A percentile compares a stretch with the other conserved stretches of the same genome.
Evolutionary conservation across 176 grass and related monocot genomes (phyloP).

Genomic region (Rhynchospora breviuscula): DNA sequence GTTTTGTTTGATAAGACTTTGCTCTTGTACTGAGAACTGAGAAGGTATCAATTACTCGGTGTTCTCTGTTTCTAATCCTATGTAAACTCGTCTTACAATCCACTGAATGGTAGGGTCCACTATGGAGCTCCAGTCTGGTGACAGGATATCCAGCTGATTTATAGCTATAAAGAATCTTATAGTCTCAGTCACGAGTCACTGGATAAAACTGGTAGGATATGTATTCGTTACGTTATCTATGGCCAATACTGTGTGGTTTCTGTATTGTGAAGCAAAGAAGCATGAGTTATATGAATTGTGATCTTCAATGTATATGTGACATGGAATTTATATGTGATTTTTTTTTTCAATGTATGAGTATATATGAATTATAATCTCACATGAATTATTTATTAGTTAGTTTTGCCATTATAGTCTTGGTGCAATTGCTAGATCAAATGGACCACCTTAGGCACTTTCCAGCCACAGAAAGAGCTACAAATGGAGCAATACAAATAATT

Average conservation of each 20-base stretch:
- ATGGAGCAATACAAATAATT: neutral
- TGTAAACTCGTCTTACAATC: neutral
- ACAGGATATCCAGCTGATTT: no score
- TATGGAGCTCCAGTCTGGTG: no score
- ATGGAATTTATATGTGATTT: no score
- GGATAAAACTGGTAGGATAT: neutral
- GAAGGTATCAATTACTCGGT: neutral
- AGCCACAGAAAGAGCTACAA: neutral
- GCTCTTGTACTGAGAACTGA: neutral
- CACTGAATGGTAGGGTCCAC: neutral
- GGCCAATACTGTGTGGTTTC: neutral
- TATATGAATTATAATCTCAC: no score
- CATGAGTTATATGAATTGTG: neutral
- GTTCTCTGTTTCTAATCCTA: neutral
- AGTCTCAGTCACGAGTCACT: neutral
- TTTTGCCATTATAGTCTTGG: neutral
- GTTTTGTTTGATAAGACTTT: slow-evolving; percentile 16
- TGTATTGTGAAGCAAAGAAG: neutral
- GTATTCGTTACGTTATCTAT: neutral
- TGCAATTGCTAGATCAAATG: neutral
- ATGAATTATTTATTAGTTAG: no score
- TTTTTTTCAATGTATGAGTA: no score
- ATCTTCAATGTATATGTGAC: no score
- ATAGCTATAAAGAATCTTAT: no score
- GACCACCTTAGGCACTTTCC: neutral